Percentiles rank a stretch among this genome's conserved stretches.
These are phyloP conservation scores for Ganoderma lingzhi DNA, from an alignment of 1,284 basidiomycete genomes.

Conservation along the genomic window DNA sequence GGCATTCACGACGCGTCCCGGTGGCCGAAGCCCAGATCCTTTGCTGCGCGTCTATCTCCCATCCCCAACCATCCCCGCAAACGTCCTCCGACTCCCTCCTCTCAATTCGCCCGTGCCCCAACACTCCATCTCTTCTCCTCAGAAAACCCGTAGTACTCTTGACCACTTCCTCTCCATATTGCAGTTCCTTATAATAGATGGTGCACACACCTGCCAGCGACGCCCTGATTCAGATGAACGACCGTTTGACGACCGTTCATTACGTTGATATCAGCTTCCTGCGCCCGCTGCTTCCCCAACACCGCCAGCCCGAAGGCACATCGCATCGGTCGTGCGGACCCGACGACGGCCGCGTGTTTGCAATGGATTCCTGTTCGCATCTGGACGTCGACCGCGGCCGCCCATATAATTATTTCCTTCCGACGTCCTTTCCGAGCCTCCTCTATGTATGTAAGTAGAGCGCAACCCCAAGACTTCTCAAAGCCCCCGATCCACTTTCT, in stretches of 20 bases:
- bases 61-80: constrained; percentile 8
- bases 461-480: constrained; percentile 11
- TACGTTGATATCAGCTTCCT: constrained; percentile 23
- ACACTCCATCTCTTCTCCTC: not conserved
- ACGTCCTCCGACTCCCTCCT: constrained; percentile 3
- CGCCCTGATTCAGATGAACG: not conserved
- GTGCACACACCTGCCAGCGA: too few species aligned
- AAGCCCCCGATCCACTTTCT: constrained; percentile 9
- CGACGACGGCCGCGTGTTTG: constrained; percentile 2
- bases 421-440: not conserved
- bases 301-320: not conserved
- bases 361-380: not conserved
- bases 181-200: not conserved
- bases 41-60: not conserved
- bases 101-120: not conserved
- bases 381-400: not conserved
- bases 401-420: not conserved
- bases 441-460: not conserved
- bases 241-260: constrained; percentile 18
- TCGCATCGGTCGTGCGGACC: constrained; percentile 1
- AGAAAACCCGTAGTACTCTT: not conserved
- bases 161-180: not conserved
- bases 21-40: not conserved
- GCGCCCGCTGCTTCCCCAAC: constrained; percentile 24
- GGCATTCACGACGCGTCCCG: constrained; percentile 19